These are phyloP conservation scores for Mycena pura DNA, from an alignment of 768 basidiomycete species.

Conservation along the genomic window DNA sequence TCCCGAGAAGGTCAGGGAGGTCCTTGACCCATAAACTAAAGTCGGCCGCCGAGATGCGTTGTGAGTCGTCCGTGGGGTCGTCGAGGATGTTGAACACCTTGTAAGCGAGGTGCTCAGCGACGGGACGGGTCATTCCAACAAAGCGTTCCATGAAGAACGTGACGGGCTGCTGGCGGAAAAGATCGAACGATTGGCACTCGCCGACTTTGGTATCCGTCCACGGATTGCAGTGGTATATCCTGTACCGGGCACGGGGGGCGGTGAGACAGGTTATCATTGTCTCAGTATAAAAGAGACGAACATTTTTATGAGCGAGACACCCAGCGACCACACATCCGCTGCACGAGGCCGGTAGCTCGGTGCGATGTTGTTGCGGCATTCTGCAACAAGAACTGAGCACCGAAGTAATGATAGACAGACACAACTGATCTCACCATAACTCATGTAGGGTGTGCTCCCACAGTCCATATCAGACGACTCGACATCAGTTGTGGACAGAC, in stretches of 20 bases:
- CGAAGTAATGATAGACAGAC: neutral
- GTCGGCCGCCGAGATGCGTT: constrained; percentile 78
- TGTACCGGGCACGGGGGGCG: constrained; percentile 36
- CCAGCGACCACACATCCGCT: constrained; percentile 98
- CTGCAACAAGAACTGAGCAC: constrained; percentile 48
- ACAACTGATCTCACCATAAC: constrained; percentile 75
- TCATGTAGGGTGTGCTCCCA: constrained; percentile 99
- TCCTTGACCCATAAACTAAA: constrained; percentile 88
- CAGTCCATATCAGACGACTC: constrained; percentile 97
- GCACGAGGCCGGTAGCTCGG: constrained; percentile 94
- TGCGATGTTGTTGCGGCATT: constrained; percentile 97
- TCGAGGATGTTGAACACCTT: constrained; percentile 84
- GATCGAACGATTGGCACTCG: constrained; percentile 80
- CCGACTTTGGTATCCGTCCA: constrained; percentile 94
- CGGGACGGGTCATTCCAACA: constrained; percentile 84
- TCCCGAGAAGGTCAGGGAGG: constrained; percentile 75
- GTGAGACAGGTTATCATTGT: neutral
- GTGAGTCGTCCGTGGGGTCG: constrained; percentile 66
- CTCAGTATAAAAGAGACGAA: constrained; percentile 41
- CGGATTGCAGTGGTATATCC: constrained; percentile 97
- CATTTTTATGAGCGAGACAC: constrained; percentile 99
- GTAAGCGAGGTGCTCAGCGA: constrained; percentile 87
- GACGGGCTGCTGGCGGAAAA: constrained; percentile 79
- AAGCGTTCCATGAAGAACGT: constrained; percentile 91
- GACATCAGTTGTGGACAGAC: constrained; percentile 87